Evolutionary conservation across 345 rosid genomes (phyloP), one percentile per base, ranked within the genome.

Genomic region (Eucalyptus microcorys): DNA sequence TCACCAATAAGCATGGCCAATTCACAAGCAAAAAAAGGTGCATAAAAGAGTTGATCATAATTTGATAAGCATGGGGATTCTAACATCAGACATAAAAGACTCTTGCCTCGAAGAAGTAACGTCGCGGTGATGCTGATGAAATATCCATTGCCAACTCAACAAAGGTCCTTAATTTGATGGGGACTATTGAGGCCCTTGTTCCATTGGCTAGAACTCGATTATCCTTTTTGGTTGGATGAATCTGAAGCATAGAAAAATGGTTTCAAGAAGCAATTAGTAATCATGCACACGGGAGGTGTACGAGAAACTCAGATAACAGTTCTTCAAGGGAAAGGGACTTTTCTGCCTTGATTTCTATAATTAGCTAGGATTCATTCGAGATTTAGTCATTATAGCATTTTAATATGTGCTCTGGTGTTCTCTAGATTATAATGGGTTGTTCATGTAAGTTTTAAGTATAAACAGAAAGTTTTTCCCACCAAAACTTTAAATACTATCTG

Each of bases 91-190:
- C 15, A 34, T 87, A 22, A 59, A 79, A 57, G 84, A 92, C 87
- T 86, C 95, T 94, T 94, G 94, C 99, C 98, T 98, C 99, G 7
- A 98, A 98, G 93, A 97, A 97, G 94, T 95, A 96, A 53, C 99
- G 94, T 14, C 99, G 89, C 17, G 98, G 99, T 85, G 99, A 94
- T 87, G 98, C 97, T 22, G 99, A 98, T 91, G 98, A 93, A 87
- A 98, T 93, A 94, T 98, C 99, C 99, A 98, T 97, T n/a, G 99
- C 93, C 91, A 93, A 91, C 91, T 96, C 97, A 90, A 97, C 94
- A 86, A 95, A 98, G 64, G 92, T 93, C 93, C 89, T 96, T 85
- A 96, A 91, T 92, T 93, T 96, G 55, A 96, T 89, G 52, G 98
- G 98, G 59, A 52, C 52, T 30, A 89, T 91, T 80, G 89, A 43